Evolutionary conservation across 2,329 filamentous ascomycete species (phyloP), one percentile per base, ranked within the genome.

Genomic region (Rhinocladiella similis): DNA sequence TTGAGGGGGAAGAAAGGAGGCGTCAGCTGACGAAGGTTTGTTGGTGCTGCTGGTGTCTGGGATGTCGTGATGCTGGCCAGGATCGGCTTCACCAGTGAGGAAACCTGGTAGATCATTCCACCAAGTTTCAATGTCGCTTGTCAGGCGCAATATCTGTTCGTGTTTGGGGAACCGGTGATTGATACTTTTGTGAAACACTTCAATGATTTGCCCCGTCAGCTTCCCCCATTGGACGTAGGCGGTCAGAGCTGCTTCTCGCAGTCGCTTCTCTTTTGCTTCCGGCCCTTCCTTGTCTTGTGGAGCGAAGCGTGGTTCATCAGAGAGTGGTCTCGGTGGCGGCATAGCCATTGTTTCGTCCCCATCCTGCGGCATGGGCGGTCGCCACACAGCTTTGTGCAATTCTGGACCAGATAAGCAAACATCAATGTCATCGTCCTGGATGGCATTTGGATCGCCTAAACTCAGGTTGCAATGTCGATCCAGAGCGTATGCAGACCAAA

Each of bases 341-440:
- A 62, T 61, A n/a, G 59, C 57, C 22, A 62, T 55, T 41, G 59
- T 53, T 16, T 63, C 59, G 35, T 66, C 63, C 1, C 47, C 49
- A n/a, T 57, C 55, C n/a, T 53, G 52, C 3, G 53, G 43, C 16
- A 64, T 19, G 36, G 56, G 47, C 2, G 58, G 57, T 20, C 53
- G 43, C 4, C 39, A 47, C 3, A 55, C 54, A n/a, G 57, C 59
- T 50, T 54, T 60, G 36, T 59, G 59, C 10, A 59, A 50, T 48
- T 61, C 53, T 1, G 51, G 48, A 69, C 63, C 72, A 68, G 68
- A 81, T 74, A 73, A 76, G 75, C 67, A 82, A 10, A 75, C 73
- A 47, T 75, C 72, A 38, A 74, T 70, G 60, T 75, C 72, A 4
- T 71, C 73, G 58, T 75, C 73, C 50, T 75, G 73, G 20, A 74